Conservation (phyloP, 202 grass and related monocot species). For the Alloteropsis angusta region DNA sequence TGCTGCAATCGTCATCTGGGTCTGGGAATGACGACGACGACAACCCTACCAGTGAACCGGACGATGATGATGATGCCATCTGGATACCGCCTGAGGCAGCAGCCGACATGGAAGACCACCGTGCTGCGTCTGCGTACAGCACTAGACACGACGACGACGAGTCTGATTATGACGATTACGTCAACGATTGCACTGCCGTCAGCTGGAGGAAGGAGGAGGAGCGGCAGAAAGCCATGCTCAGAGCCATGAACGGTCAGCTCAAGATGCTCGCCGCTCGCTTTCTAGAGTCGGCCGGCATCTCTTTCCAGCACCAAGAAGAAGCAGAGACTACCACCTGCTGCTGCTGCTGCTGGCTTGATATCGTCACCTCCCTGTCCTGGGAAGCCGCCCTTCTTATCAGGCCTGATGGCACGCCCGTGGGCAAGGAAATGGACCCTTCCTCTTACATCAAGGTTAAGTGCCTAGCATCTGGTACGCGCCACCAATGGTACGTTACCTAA, state of each 20-base stretch:
- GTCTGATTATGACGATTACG: background rate
- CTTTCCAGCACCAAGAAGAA: no score
- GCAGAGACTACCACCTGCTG: no score
- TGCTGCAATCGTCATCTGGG: background rate
- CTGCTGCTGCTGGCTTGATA: slow-evolving; percentile 80
- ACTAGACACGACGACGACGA: background rate
- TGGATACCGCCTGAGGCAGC: slow-evolving; percentile 42
- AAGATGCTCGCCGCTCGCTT: slow-evolving; percentile 64
- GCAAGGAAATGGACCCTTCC: slow-evolving; percentile 93
- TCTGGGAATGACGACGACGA: no score
- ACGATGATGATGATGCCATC: slow-evolving; percentile 4
- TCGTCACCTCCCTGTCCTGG: slow-evolving; percentile 81
- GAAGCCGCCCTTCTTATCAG: slow-evolving; percentile 76
- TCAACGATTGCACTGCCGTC: no score
- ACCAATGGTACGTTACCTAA: no score
- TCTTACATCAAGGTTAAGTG: slow-evolving; percentile 98
- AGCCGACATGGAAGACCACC: background rate
- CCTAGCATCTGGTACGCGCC: slow-evolving; percentile 61
- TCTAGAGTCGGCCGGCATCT: slow-evolving; percentile 47
- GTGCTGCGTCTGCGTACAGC: background rate
- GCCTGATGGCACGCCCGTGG: slow-evolving; percentile 71
- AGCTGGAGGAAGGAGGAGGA: slow-evolving; percentile 24
- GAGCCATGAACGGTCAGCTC: slow-evolving; percentile 67
- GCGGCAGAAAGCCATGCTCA: slow-evolving; percentile 45
- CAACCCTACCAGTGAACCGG: no score